These are phyloP conservation scores for Dalbergia oliveri DNA, from an alignment of 306 rosid genomes.

Conservation along the genomic window DNA sequence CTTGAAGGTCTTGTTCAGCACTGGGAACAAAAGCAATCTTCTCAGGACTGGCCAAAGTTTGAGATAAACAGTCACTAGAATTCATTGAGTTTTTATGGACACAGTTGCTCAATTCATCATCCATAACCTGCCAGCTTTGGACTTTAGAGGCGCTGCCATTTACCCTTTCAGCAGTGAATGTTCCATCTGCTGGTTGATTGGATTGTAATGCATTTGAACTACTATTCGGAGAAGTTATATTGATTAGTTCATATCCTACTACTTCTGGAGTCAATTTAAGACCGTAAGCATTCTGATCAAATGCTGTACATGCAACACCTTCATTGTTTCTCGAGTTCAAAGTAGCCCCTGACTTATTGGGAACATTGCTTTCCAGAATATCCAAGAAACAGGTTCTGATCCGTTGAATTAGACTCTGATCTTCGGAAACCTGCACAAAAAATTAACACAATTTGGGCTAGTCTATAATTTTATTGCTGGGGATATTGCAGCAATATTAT, in stretches of 20 bases:
- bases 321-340: conserved; percentile 48
- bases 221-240: conserved; percentile 60
- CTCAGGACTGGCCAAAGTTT: conserved; percentile 63
- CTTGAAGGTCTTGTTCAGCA: conserved; percentile 47
- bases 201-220: conserved; percentile 62
- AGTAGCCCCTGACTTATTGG: conserved; percentile 41
- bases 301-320: conserved; percentile 39
- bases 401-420: conserved; percentile 63
- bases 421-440: conserved; percentile 71
- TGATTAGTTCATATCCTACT: conserved; percentile 48
- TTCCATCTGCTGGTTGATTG: conserved; percentile 57
- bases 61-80: conserved; percentile 86
- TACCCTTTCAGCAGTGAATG: conserved; percentile 55
- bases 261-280: conserved; percentile 50
- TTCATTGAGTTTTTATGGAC: conserved; percentile 70
- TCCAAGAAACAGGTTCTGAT: conserved; percentile 66
- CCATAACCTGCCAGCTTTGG: conserved; percentile 80
- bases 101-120: conserved; percentile 72
- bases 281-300: conserved; percentile 55
- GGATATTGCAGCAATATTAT: not conserved
- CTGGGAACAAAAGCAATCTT: conserved; percentile 49
- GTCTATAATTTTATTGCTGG: no score
- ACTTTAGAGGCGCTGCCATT: conserved; percentile 65
- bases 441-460: conserved; percentile 6
- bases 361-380: conserved; percentile 46